phyloP scores from a whole-genome alignment of 2,329 filamentous ascomycete species.

The Sordariomycetes sp. region DNA sequence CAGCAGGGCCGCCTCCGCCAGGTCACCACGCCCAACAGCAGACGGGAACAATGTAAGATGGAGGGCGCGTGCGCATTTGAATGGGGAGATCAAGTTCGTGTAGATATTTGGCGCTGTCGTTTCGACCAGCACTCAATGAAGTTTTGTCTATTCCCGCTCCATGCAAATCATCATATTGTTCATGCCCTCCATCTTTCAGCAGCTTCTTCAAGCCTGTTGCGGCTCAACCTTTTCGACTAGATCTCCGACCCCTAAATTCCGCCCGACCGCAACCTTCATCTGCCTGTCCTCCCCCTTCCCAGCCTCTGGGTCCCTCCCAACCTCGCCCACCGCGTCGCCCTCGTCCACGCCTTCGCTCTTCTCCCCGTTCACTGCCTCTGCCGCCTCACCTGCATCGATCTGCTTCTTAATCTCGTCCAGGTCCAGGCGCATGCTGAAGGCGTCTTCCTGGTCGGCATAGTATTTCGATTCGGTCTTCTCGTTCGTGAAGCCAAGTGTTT shows the following conservation, averaged over 20 bases:
- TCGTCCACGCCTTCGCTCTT: slow-evolving; percentile 46
- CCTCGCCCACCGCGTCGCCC: slow-evolving; percentile 61
- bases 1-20: too few species aligned
- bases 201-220: too few species aligned
- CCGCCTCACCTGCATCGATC: slow-evolving; percentile 32
- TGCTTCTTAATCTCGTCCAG: slow-evolving; percentile 51
- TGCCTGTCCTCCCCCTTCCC: slow-evolving; percentile 42
- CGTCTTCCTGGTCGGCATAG: slow-evolving; percentile 97
- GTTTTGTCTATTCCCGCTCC: neutral
- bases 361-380: slow-evolving; percentile 23
- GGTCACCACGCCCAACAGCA: too few species aligned
- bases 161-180: too few species aligned
- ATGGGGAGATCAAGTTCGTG: too few species aligned
- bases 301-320: slow-evolving; percentile 39
- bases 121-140: too few species aligned
- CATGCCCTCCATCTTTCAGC: slow-evolving; percentile 7
- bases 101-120: too few species aligned
- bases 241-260: slow-evolving; percentile 68
- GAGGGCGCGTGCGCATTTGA: too few species aligned
- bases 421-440: slow-evolving; percentile 87
- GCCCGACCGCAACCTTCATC: slow-evolving; percentile 79
- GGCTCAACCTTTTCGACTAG: slow-evolving; percentile 66
- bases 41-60: too few species aligned
- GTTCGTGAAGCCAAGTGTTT: slow-evolving; percentile 81
- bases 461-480: slow-evolving; percentile 84